Evolutionary conservation across 2,329 filamentous ascomycete genomes (phyloP), one percentile per base, ranked within the genome.

Genomic region (Exophiala spinifera): DNA sequence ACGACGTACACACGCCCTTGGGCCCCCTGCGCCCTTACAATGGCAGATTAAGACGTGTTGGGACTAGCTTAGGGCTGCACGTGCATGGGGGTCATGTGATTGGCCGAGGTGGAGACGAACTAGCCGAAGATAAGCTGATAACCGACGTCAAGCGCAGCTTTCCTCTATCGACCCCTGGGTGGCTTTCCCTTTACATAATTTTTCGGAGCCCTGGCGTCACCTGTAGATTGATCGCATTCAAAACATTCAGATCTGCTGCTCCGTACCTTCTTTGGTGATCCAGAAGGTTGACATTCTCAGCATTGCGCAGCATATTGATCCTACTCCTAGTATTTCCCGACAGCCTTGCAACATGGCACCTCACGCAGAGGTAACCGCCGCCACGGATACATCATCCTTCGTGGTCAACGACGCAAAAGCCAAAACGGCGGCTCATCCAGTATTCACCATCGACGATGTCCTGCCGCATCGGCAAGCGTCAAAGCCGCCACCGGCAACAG

Each of bases 391-490:
- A 42, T 63, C 71, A 40, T 51, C 70, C 48, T 59, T 73, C 34
- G 62, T 69, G 42, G 47, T 74, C 47, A 62, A 68, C 15, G 67
- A 71, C 55, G 71, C 72, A 46, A 43, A 57, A 19, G 49, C 46
- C 39, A 59, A 57, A n/a, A 48, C 44, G 3, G 44, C 54, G 10
- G 53, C 46, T 23, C 46, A 49, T 20, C 28, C 57, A 4, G 37
- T 50, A 17, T 74, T 90, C 65, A 85, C 83, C 40, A 71, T 89
- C 67, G 80, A 85, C 63, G 83, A 83, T 57, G 83, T 95, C 53
- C 71, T 80, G 50, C 82, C 81, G 36, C 79, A 87, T 62, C 82
- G 92, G 46, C 80, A 79, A 65, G 78, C 88, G 59, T 88, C 85
- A 15, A 81, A 89, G 44, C 51, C 55, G 11, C 45, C 44, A 13